These are phyloP conservation scores for Sordariomycetes sp. DNA, from an alignment of 2,329 filamentous ascomycete species.

Conservation along the genomic window DNA sequence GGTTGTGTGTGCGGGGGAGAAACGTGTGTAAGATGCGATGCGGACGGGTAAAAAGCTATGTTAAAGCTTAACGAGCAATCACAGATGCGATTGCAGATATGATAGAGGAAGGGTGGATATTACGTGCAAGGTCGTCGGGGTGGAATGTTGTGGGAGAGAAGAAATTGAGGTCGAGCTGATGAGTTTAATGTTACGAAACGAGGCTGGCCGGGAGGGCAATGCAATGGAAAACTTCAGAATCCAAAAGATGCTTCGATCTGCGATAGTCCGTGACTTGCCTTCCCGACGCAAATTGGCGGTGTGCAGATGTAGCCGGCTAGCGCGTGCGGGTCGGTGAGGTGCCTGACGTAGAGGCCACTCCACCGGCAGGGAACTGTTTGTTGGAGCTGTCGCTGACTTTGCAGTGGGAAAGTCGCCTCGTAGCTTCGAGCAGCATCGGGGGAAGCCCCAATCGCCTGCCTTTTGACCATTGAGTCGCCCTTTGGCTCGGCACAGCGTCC, in stretches of 20 bases:
- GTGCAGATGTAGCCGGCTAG: slow-evolving; percentile 2
- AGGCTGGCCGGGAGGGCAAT: slow-evolving; percentile 5
- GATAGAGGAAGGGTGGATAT: background rate
- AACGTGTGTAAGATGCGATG: background rate
- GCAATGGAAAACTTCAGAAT: slow-evolving; percentile 33
- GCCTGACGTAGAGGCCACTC: too few relatives aligned
- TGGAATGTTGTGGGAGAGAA: slow-evolving; percentile 15
- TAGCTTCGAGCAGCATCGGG: too few relatives aligned
- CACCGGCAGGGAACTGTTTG: too few relatives aligned
- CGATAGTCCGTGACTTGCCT: slow-evolving; percentile 1
- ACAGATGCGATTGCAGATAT: too few relatives aligned
- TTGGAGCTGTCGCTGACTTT: too few relatives aligned
- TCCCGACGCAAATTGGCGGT: background rate
- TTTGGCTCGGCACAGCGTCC: too few relatives aligned
- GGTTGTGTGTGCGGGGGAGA: slow-evolving; percentile 4
- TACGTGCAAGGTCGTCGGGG: background rate
- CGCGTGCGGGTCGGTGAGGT: too few relatives aligned
- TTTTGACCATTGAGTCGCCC: too few relatives aligned
- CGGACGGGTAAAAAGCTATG: too few relatives aligned
- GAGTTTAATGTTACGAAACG: background rate
- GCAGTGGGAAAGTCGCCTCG: too few relatives aligned
- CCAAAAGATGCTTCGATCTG: slow-evolving; percentile 22
- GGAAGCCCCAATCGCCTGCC: too few relatives aligned
- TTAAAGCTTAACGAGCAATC: too few relatives aligned
- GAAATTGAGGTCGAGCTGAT: slow-evolving; percentile 6